A percentile compares a stretch with the other conserved stretches of the same genome.
Conservation (phyloP, 805 yeast species). For the Zygotorulaspora danielsina region DNA sequence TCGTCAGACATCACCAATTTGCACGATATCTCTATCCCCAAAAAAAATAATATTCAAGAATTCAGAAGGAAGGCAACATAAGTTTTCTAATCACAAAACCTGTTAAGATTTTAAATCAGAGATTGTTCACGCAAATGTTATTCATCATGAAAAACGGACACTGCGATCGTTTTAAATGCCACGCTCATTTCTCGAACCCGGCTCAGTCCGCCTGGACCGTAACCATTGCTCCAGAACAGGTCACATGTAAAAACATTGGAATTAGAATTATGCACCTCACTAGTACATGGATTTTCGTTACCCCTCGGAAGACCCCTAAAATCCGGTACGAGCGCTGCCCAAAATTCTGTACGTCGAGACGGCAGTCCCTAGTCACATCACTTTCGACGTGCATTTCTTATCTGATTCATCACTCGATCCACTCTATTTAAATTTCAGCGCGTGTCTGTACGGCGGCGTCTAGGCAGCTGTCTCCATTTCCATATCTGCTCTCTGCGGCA, state of each 20-base stretch:
- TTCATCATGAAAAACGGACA: constrained; percentile 31
- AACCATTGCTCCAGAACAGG: constrained; percentile 14
- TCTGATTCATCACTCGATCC: no score
- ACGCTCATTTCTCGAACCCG: background rate
- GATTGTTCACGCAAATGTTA: constrained; percentile 40
- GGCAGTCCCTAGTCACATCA: no score
- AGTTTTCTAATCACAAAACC: constrained; percentile 36
- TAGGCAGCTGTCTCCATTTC: no score
- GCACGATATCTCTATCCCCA: background rate
- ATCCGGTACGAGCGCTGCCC: background rate
- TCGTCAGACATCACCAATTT: constrained; percentile 8
- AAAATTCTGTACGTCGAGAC: no score
- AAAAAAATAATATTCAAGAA: constrained; percentile 9
- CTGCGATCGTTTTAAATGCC: background rate
- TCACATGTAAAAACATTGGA: constrained; percentile 1
- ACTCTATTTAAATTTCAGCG: no score
- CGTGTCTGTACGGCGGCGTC: no score
- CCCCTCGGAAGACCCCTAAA: background rate
- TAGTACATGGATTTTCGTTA: background rate
- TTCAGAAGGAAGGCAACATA: constrained; percentile 43
- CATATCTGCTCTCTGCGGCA: no score
- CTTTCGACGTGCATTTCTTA: no score
- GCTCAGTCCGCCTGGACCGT: constrained; percentile 1
- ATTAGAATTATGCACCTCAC: background rate
- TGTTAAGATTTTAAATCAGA: constrained; percentile 31